Conservation (phyloP, 768 basidiomycete genomes). For the Mycena belliarum region DNA sequence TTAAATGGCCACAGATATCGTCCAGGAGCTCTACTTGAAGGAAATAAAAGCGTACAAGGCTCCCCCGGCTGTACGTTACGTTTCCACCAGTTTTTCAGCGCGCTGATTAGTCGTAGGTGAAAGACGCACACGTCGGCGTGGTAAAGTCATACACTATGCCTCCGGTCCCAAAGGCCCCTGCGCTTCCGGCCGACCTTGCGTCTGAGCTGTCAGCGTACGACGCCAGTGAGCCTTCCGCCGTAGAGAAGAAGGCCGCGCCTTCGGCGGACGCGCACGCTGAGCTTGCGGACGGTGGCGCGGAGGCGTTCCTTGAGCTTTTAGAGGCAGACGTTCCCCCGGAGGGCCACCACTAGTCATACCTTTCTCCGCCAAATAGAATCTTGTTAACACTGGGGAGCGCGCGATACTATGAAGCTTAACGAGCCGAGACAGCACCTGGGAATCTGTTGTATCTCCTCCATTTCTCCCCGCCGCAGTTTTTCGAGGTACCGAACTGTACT, state of each 20-base stretch:
- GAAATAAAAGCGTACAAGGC: conserved; percentile 24
- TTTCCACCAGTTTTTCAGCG: not conserved
- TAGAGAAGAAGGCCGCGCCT: conserved; percentile 33
- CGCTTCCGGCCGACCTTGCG: conserved; percentile 83
- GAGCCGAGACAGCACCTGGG: too few species aligned
- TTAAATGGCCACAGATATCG: conserved; percentile 11
- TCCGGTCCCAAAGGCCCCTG: conserved; percentile 69
- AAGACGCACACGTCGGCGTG: conserved; percentile 85
- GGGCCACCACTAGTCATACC: conserved; percentile 46
- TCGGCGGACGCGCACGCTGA: conserved; percentile 33
- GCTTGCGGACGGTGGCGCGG: conserved; percentile 58
- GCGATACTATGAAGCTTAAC: too few species aligned
- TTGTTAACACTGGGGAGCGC: not conserved
- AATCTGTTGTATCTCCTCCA: too few species aligned
- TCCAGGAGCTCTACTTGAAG: conserved; percentile 24
- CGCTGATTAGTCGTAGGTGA: conserved; percentile 56
- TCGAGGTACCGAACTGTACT: too few species aligned
- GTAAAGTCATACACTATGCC: conserved; percentile 86
- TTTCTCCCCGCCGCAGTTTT: too few species aligned
- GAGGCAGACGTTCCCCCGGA: conserved; percentile 77
- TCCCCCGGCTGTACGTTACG: conserved; percentile 2
- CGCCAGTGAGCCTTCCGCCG: conserved; percentile 64
- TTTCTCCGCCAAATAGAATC: conserved; percentile 14
- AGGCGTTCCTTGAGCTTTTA: conserved; percentile 77
- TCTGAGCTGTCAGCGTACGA: conserved; percentile 87